Evolutionary conservation across 306 rosid genomes (phyloP), one percentile per base, ranked within the genome.

Genomic region (Elaeagnus macrophylla): DNA sequence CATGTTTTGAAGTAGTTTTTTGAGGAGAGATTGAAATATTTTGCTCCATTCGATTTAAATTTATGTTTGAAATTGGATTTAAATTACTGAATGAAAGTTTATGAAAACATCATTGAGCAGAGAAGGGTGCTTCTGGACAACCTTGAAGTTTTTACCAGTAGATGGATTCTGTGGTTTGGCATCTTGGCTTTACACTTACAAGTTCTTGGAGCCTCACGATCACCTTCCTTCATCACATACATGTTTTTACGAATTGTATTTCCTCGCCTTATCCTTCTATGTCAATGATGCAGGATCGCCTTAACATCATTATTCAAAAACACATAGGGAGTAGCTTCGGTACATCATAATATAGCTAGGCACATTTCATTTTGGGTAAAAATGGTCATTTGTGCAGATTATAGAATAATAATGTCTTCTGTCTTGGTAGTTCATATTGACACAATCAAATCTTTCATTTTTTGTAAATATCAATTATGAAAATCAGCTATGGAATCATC

Each of bases 171-270:
- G 42, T 50, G 97, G 97, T 16, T 75, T 90, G 70, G 62, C 75
- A 60, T 83, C 94, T 10, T 71, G 71, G 72, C 84, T 86, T 44
- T 67, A 54, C 73, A 81, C 85, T 48, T 81, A 72, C 78, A 81
- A 55, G 68, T 43, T 84, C 38, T 5, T 62, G 11, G 80, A 82
- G 57, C 72, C 81, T 13, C 53, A 18, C 5, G 71, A 60, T 59
- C 88, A 49, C 53, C 81, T 90, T 54, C 97, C 95, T 39, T 72
- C 95, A 35, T 90, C 97, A 10, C 94, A 81, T 73, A 90, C 95
- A 59, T 90, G 97, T 64, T 83, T 86, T 50, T 79, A 64, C 67
- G 58, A 80, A 68, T 59, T 90, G 47, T 83, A 84, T 64, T 79
- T 90, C 74, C 97, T 95, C 0, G 64, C n/a, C 73, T 0, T 90